Base-by-base conservation (phyloP, 2,329 filamentous ascomycete genomes). In the Aspergillus pseudonomiae region DNA sequence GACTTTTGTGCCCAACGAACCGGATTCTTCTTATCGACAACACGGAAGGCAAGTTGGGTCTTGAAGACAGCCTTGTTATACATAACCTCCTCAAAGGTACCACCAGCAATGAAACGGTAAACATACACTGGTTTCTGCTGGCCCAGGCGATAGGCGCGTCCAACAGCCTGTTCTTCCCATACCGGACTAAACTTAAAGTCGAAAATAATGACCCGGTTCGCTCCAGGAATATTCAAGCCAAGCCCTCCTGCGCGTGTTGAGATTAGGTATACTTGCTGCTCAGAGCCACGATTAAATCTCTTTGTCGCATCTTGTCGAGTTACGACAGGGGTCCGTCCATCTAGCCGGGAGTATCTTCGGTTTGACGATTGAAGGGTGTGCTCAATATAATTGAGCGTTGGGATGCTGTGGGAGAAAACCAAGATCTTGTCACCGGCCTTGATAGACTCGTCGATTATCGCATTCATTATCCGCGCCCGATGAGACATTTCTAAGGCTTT, bases 181-280 rank as follows among this genome's bases (percentile, higher is more conserved):
- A 88, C 85, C 0, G 94, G 94, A 67, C 94, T 95, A 79, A 89
- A 97, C 65, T 85, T 83, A 72, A 91, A 92, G 74, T 97, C 94
- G 61, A 96, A 91, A 24, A 97, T 90, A 24, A 97, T 85, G 1
- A 97, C 91, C 24, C 94, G 87, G 74, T 93, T 97, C 1, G 94
- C 94, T 1, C 90, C 89, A 46, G 87, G 86, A 14, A 97, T 90
- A 67, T 97, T 97, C 57, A 97, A 82, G 0, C 94, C 94, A 1
- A 93, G 80, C 0, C 93, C 92, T 26, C 93, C 94, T 10, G 94
- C 92, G 64, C 78, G 88, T 1, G 93, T 97, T 0, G 93, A 96
- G 62, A 97, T 93, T 2, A 97, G 80, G 72, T 92, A 92, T 0
- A 96, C 82, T 21, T 81, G 71, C 2, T 75, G 62, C 28, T 88